phyloP scores from a whole-genome alignment of 345 rosid genomes.

The Syzygium aromaticum region DNA sequence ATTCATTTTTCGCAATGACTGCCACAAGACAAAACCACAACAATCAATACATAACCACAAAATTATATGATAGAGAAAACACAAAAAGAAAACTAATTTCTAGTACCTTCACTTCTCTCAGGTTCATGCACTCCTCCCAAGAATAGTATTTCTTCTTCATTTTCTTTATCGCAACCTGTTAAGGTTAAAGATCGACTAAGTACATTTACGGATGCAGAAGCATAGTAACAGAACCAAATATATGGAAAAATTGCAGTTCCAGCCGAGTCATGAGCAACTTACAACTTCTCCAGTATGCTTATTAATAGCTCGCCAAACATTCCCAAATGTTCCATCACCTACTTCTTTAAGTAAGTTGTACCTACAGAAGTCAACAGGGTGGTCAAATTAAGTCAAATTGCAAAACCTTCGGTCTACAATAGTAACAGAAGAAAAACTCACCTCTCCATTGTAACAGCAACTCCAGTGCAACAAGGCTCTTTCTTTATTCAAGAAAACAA shows the following conservation, averaged over 20 bases:
- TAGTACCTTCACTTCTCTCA: conserved; percentile 91
- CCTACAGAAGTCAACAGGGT: not conserved
- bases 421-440: not conserved
- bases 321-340: conserved; percentile 94
- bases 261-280: conserved; percentile 9
- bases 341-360: conserved; percentile 46
- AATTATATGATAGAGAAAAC: not conserved
- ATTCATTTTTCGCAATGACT: conserved; percentile 23
- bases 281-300: conserved; percentile 78
- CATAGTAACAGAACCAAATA: not conserved
- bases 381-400: not conserved
- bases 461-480: not conserved
- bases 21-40: conserved; percentile 4
- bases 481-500: conserved; percentile 5
- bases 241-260: not conserved
- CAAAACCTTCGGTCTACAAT: not conserved
- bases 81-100: not conserved
- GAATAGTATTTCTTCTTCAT: conserved; percentile 59
- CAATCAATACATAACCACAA: conserved; percentile 15
- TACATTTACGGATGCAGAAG: not conserved
- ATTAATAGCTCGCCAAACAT: conserved; percentile 71
- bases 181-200: not conserved
- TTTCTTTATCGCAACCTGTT: conserved; percentile 84
- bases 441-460: conserved; percentile 5
- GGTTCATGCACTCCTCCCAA: conserved; percentile 45